A percentile compares a stretch with the other conserved stretches of the same genome.
Evolutionary conservation across 208 protist species (phyloP).

Genomic region (Leishmania aethiopica): DNA sequence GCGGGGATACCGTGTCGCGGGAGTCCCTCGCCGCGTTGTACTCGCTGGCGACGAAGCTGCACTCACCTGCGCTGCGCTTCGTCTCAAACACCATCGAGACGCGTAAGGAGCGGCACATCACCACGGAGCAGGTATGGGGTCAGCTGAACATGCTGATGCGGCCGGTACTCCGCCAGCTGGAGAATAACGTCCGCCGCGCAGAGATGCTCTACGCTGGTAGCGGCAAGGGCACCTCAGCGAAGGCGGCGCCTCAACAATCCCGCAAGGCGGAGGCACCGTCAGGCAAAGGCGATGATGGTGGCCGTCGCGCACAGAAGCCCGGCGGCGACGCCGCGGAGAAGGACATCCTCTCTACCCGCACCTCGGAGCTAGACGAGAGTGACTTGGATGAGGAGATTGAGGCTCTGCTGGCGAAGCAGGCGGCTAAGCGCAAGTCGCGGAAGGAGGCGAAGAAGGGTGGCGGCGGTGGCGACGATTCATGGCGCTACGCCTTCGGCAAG

Average conservation of each 20-base stretch:
- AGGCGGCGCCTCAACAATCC: not conserved
- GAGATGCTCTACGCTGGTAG: constrained; percentile 43
- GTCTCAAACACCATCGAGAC: constrained; percentile 65
- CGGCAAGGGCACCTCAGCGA: not conserved
- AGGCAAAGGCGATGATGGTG: not conserved
- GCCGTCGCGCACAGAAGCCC: constrained; percentile 9
- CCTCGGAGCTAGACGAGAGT: constrained; percentile 65
- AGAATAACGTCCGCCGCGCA: constrained; percentile 58
- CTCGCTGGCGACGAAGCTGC: constrained; percentile 71
- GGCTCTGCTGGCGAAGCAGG: constrained; percentile 44
- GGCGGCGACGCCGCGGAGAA: constrained; percentile 10
- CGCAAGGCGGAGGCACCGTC: not conserved
- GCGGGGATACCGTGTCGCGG: constrained; percentile 41
- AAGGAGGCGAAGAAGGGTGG: constrained; percentile 24
- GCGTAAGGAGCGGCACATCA: constrained; percentile 57
- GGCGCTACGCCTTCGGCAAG: constrained; percentile 89
- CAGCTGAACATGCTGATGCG: constrained; percentile 82
- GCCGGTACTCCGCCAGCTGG: constrained; percentile 78
- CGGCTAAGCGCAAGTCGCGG: constrained; percentile 19
- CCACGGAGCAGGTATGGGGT: constrained; percentile 89
- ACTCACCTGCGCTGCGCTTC: constrained; percentile 71
- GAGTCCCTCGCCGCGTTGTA: constrained; percentile 79
- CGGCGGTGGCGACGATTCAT: constrained; percentile 41
- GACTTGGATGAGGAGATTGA: constrained; percentile 87
- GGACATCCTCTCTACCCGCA: constrained; percentile 33